Base-by-base conservation (phyloP, 768 basidiomycete genomes). In the Sarcodon sp. region DNA sequence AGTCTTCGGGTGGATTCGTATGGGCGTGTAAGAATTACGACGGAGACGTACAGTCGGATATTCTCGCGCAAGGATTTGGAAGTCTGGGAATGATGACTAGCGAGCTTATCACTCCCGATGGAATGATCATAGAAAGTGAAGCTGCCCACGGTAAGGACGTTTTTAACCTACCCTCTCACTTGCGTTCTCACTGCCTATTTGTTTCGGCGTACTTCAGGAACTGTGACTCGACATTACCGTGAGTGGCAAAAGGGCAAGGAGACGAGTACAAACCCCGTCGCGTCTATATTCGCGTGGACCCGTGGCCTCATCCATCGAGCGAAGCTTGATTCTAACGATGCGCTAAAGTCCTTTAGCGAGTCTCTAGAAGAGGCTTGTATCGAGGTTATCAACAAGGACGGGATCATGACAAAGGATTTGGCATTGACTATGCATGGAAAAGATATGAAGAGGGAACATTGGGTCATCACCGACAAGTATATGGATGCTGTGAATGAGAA, bases 271-370 rank as follows among this genome's bases (percentile, higher is more conserved):
- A 99, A 99, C 76, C 93, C 94, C 36, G 92, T 98, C 55, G 94
- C 94, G 41, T 91, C 87, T 49, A 97, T 99, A 70, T 98, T 93
- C 58, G 94, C 94, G 7, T 99, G 94, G 94, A 98, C 94, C 12
- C 82, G 96, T 43, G 94, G 94, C 0, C 74, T 99, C 37, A 68
- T 89, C 47, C 90, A 91, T 68, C 83, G 92, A 55, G 93, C 92
- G 53, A 91, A 89, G 70, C 73, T 97, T 33, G 94, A 99, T 60
- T 69, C 69, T 36, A 98, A 94, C 61, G 77, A 76, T 16, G 70
- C 71, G 33, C 76, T 99, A 31, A 69, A 66, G 46, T 64, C 66
- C 43, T 99, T 94, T 66, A 89, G 84, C 56, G 57, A 72, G 44
- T 78, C 80, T 52, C 74, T 99, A 36, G 96, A 99, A 70, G 72